Conservation (phyloP, 139 green algal species). For the Chlorella sp. region DNA sequence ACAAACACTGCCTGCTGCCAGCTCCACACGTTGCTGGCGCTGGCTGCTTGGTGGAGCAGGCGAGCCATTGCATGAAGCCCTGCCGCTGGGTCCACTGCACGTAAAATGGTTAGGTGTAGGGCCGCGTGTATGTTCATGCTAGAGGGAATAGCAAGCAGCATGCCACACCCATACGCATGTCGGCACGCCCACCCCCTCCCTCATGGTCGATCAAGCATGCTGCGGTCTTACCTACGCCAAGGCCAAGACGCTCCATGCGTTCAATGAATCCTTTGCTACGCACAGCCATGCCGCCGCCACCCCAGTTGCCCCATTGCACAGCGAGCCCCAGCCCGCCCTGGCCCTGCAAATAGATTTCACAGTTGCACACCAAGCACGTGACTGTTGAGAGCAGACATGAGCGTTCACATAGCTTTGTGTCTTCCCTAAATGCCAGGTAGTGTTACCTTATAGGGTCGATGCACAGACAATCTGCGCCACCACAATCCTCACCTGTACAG, state of each 20-base stretch:
- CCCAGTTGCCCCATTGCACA: constrained; percentile 69
- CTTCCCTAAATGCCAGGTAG: too few species aligned
- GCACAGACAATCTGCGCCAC: background rate
- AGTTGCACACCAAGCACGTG: background rate
- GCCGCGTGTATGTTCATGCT: background rate
- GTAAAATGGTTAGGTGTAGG: background rate
- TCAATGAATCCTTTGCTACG: constrained; percentile 40
- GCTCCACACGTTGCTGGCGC: background rate
- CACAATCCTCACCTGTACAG: background rate
- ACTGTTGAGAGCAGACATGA: too few species aligned
- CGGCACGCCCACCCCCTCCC: too few species aligned
- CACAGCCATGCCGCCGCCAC: constrained; percentile 56
- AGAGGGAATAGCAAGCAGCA: background rate
- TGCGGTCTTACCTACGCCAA: constrained; percentile 60
- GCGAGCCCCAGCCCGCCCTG: background rate
- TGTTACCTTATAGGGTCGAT: too few species aligned
- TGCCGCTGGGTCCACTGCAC: constrained; percentile 44
- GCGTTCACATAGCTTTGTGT: too few species aligned
- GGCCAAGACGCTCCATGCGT: constrained; percentile 70
- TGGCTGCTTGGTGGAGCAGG: constrained; percentile 24
- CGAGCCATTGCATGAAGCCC: constrained; percentile 57
- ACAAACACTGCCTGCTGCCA: constrained; percentile 19
- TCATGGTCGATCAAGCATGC: background rate
- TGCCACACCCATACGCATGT: background rate
- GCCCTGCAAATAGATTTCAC: background rate